Evolutionary conservation across 306 rosid genomes (phyloP), one percentile per base, ranked within the genome.

Genomic region (Rosa chinensis): DNA sequence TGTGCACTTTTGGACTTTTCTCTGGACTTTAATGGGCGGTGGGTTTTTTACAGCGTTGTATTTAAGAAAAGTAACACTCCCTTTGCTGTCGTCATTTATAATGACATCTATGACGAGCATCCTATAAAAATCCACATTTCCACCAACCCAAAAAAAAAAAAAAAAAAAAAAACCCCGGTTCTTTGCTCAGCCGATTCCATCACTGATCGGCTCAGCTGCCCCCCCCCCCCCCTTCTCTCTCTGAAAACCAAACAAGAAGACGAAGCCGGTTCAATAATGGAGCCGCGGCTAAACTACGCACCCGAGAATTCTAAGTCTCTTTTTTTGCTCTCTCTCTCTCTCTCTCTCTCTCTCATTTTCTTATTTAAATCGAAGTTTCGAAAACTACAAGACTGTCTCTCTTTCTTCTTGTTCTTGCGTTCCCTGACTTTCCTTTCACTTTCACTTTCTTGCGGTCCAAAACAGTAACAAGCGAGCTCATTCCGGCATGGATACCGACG

Each of bases 301-400:
- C 64, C 64, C 32, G 32, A 58, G 13, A 58, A n/a, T n/a, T 9
- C 64, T 39, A 25, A 25, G 67, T 32, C 37, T 32, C 37, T 32
- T 2, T 32, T 0, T 32, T 32, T 32, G 37, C 37, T 32, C 37
- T 32, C 37, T 32, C 37, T 61, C 67, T 25, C 39, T 61, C 67
- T 8, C 5, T 61, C 18, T 25, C 40, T 25, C 16, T 12, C 9
- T 5, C 40, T 28, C 6, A 2, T 6, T 32, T 32, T 63, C 18
- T 13, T 63, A 63, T 32, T 63, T 63, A 13, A 63, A 32, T 63
- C 69, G 10, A 0, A 13, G 20, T 63, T 63, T 63, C 69, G 42
- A 13, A 63, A 63, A 63, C 69, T 63, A 32, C 69, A 63, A 62
- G 68, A 63, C 68, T 63, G 32, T 28, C 42, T 28, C 42, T 63